Evolutionary conservation across 2,329 filamentous ascomycete species (phyloP).

Genomic region (Tolypocladium nubicola): DNA sequence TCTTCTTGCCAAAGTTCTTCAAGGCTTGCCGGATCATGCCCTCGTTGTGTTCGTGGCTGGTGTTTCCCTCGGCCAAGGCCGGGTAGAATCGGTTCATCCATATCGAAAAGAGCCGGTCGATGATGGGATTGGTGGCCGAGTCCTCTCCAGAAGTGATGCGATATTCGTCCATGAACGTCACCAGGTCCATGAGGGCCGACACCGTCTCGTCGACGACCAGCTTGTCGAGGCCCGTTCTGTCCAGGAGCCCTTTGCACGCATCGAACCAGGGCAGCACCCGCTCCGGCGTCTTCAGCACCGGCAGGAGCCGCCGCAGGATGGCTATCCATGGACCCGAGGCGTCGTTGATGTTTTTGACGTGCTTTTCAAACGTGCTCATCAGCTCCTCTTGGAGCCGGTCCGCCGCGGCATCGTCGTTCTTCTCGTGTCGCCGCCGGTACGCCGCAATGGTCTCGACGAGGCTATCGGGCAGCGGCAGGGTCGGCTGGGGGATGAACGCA

Average conservation of each 20-base stretch:
- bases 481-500: conserved; percentile 35
- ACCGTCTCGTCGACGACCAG: conserved; percentile 53
- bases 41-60: conserved; percentile 33
- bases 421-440: conserved; percentile 58
- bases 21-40: conserved; percentile 40
- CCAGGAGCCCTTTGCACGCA: conserved; percentile 19
- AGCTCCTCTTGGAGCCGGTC: conserved; percentile 68
- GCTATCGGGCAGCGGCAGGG: conserved; percentile 55
- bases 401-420: conserved; percentile 56
- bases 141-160: conserved; percentile 32
- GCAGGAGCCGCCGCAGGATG: conserved; percentile 52
- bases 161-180: conserved; percentile 51
- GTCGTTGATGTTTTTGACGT: conserved; percentile 44
- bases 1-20: conserved; percentile 54
- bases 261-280: conserved; percentile 66
- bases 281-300: conserved; percentile 50
- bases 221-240: conserved; percentile 50
- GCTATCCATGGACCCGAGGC: conserved; percentile 59
- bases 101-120: conserved; percentile 42
- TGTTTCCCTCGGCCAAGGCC: conserved; percentile 24
- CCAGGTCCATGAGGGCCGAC: conserved; percentile 51
- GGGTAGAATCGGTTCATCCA: conserved; percentile 43
- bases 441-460: conserved; percentile 49
- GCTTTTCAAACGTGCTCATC: conserved; percentile 52
- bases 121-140: conserved; percentile 36